Evolutionary conservation across 2,329 filamentous ascomycete species (phyloP), one percentile per base, ranked within the genome.

Genomic region (Colletotrichum sp.): DNA sequence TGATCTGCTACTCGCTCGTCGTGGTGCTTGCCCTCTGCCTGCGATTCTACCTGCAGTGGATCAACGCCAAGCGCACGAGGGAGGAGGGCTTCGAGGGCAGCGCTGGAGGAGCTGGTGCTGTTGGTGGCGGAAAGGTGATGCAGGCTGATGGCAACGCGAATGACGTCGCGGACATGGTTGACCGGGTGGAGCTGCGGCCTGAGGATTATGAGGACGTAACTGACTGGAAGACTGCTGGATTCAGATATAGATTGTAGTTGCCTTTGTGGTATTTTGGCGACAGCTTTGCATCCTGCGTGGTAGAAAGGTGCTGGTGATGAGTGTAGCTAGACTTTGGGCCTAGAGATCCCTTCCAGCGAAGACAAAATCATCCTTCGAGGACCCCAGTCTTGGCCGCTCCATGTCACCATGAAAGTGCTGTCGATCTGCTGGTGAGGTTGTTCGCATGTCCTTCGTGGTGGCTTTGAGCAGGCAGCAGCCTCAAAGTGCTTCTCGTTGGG

Each of bases 221-320:
- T 3, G 91, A 93, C 79, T 92, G 90, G 88, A 87, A 91, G 49
- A 91, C 87, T 1, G 81, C 87, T 21, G 91, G 91, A 0, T 93
- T 93, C 77, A 87, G 90, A 57, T 93, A 93, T 81, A 87, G 91
- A 32, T 79, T 76, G 24, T 76, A 55, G 68, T 32, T 8, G 36
- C 26, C 7, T n/a, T n/a, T 0, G 7, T 1, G 12, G 5, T 15
- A 30, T 8, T 9, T 60, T 32, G 18, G 3, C 24, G 55, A 30
- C 15, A 1, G 18, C 18, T 1, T 62, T 30, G 18, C 16, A 9
- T 9, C 6, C 12, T 4, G 18, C 0, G 5, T 44, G 3, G 18
- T 44, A 44, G 18, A 10, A n/a, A 2, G 3, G 39, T 44, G 39
- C 39, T 44, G 39, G 39, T 44, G 3, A 2, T 4, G 3, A 44